phyloP scores from a whole-genome alignment of 2,329 filamentous ascomycete species.

The Colletotrichum chlorophyti region DNA sequence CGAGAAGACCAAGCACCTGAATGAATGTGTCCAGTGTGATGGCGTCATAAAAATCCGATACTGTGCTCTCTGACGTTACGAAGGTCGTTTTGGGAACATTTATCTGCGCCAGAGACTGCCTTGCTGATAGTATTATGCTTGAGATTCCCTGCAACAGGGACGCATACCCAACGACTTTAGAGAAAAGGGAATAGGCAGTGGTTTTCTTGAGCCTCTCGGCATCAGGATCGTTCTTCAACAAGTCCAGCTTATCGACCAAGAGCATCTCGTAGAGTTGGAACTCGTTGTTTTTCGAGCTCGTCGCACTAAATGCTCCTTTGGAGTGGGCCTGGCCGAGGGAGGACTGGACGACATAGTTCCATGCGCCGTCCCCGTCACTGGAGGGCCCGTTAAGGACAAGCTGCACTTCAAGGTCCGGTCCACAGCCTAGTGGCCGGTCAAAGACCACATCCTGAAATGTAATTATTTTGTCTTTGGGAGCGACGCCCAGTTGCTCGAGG shows the following conservation, averaged over 20 bases:
- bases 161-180: background rate
- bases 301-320: background rate
- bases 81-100: background rate
- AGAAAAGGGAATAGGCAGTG: background rate
- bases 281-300: background rate
- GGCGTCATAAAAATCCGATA: conserved; percentile 28
- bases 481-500: conserved; percentile 17
- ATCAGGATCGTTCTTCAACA: background rate
- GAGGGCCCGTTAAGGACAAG: background rate
- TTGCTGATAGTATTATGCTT: background rate
- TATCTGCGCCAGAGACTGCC: background rate
- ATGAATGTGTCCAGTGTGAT: conserved; percentile 32
- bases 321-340: background rate
- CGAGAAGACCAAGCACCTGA: conserved; percentile 32
- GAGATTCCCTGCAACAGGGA: background rate
- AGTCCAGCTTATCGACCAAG: background rate
- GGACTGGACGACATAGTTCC: background rate
- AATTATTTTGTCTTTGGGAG: background rate
- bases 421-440: background rate
- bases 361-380: background rate
- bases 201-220: background rate
- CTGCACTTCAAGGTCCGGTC: background rate
- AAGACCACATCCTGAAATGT: background rate
- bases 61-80: conserved; percentile 19
- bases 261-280: background rate